A percentile compares a stretch with the other conserved stretches of the same genome.
These are phyloP conservation scores for Phytophthora foliorum DNA, from an alignment of 352 stramenopile species.

Conservation along the genomic window DNA sequence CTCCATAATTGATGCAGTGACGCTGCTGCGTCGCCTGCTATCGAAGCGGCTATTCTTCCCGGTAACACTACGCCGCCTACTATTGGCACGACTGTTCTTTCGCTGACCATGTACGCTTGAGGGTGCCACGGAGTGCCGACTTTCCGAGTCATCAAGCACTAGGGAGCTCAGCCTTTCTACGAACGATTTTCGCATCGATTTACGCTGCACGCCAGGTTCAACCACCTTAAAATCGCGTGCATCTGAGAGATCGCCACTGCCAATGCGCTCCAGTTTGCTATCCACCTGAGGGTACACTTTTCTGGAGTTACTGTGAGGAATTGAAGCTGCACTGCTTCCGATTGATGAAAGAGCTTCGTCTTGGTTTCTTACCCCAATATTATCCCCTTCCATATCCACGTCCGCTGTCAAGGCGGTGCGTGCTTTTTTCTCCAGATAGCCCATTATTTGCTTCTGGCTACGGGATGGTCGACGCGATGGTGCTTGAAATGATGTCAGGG, in stretches of 20 bases:
- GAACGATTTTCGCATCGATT: conserved; percentile 29
- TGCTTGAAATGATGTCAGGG: conserved; percentile 18
- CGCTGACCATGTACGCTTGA: conserved; percentile 5
- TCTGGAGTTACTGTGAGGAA: conserved; percentile 12
- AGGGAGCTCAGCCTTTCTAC: conserved; percentile 26
- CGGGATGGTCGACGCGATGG: conserved; percentile 10
- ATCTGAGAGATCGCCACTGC: conserved; percentile 20
- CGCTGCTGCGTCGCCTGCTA: conserved; percentile 33
- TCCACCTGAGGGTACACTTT: conserved; percentile 31
- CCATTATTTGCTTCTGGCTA: conserved; percentile 31
- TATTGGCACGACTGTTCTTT: conserved; percentile 22
- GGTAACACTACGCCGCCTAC: conserved; percentile 11
- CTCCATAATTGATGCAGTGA: conserved; percentile 39
- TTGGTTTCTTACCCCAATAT: not conserved
- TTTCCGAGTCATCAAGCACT: conserved; percentile 16
- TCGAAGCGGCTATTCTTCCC: conserved; percentile 20
- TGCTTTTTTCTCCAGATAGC: conserved; percentile 34
- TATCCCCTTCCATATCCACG: not conserved
- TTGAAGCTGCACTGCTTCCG: conserved; percentile 1
- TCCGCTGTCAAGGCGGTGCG: conserved; percentile 20
- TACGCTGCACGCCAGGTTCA: not conserved
- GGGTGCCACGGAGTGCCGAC: conserved; percentile 7
- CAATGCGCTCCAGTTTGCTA: conserved; percentile 25
- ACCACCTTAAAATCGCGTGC: not conserved
- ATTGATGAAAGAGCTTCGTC: conserved; percentile 7